phyloP scores from a whole-genome alignment of 352 stramenopile genomes.

The Globisporangium nodosum region DNA sequence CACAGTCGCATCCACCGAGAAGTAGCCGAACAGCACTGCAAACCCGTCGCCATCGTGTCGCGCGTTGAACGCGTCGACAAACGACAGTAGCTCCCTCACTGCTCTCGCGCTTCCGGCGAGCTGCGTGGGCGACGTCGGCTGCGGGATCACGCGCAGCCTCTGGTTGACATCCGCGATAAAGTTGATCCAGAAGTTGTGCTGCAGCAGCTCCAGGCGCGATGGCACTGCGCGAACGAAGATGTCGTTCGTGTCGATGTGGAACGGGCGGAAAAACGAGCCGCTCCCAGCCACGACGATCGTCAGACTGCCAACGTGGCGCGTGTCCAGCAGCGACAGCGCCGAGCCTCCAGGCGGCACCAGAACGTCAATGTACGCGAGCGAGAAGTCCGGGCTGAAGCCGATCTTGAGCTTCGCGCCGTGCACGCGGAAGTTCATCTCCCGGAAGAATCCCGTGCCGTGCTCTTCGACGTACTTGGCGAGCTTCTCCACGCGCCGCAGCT shows the following conservation, averaged over 20 bases:
- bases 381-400: conserved; percentile 83
- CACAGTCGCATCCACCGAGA: conserved; percentile 25
- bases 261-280: conserved; percentile 78
- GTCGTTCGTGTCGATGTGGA: conserved; percentile 81
- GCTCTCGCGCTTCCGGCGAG: conserved; percentile 22
- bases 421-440: conserved; percentile 74
- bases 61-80: conserved; percentile 56
- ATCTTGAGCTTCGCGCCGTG: conserved; percentile 75
- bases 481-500: conserved; percentile 56
- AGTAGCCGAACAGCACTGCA: conserved; percentile 48
- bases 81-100: conserved; percentile 34
- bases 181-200: conserved; percentile 83
- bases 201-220: conserved; percentile 52
- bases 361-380: conserved; percentile 76
- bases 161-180: conserved; percentile 74
- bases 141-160: conserved; percentile 54
- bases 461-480: conserved; percentile 63
- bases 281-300: conserved; percentile 64
- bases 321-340: conserved; percentile 13
- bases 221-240: conserved; percentile 71
- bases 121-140: conserved; percentile 38
- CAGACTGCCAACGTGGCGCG: conserved; percentile 7
- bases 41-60: conserved; percentile 52
- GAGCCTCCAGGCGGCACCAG: conserved; percentile 34
- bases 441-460: conserved; percentile 71